Conservation (phyloP, 2,329 filamentous ascomycete species). For the Pestalotiopsis sp. region DNA sequence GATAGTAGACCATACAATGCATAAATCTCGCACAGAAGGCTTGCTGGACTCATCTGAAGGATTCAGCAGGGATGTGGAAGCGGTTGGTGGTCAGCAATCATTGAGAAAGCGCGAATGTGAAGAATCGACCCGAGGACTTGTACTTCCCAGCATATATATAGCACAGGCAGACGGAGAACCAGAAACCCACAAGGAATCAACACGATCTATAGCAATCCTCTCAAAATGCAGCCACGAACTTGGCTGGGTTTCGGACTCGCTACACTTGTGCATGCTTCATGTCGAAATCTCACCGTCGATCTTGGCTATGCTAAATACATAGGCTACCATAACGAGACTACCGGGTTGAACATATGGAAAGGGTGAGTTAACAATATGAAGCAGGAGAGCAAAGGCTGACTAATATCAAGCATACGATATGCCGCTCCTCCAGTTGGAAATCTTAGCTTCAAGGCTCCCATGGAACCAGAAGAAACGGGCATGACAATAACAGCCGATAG, state of each 20-base stretch:
- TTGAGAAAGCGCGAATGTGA: too few species aligned
- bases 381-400: background rate
- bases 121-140: too few species aligned
- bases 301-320: conserved; percentile 49
- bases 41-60: too few species aligned
- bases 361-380: conserved; percentile 34
- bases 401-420: conserved; percentile 41
- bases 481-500: conserved; percentile 37
- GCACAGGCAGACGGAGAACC: too few species aligned
- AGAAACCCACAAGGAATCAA: too few species aligned
- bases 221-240: background rate
- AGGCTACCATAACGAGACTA: conserved; percentile 41
- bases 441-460: conserved; percentile 35
- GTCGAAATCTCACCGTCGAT: conserved; percentile 32
- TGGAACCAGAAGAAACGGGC: conserved; percentile 23
- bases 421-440: conserved; percentile 44
- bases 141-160: too few species aligned
- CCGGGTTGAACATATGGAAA: conserved; percentile 46
- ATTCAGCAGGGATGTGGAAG: too few species aligned
- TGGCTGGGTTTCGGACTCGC: background rate
- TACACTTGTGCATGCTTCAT: background rate
- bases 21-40: too few species aligned
- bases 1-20: too few species aligned
- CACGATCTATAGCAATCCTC: background rate
- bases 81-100: too few species aligned